Evolutionary conservation across 352 stramenopile species (phyloP), one percentile per base, ranked within the genome.

Genomic region (Aphanomyces euteiches): DNA sequence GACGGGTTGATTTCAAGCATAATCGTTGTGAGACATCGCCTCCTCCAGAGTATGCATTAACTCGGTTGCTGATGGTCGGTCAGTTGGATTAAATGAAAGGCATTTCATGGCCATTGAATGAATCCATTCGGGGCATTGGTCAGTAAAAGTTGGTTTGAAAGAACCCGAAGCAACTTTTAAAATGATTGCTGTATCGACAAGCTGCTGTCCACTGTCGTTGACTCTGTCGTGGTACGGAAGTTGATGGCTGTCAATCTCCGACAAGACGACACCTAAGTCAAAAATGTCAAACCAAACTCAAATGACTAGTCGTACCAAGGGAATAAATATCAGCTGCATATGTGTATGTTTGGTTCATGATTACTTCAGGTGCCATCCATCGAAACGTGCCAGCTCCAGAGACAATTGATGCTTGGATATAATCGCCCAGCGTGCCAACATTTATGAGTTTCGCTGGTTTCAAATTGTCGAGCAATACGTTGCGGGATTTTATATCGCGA

Each of bases 361-460:
- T 38, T 47, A 67, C 21, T 36, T 67, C 59, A 5, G 59, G 59
- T 12, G 59, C 59, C 38, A 67, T 67, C 59, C 59, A 67, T 7
- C 38, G 38, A 4, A 67, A 48, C n/a, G 59, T 67, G 8, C 59
- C 59, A 28, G 57, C 38, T 10, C 28, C 64, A 7, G 34, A 21
- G 7, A 50, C 56, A 47, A 71, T 63, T 1, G 56, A 54, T 5
- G 37, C n/a, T 8, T 69, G 17, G 3, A 41, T 28, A 19, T 66
- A 73, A 34, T 78, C 70, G 2, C 78, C 74, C 63, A 73, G 81
- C 21, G 79, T 79, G 17, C 81, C 81, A 76, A 88, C 86, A 65
- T 88, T 79, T 19, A 77, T 85, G 6, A 88, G 73, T n/a, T 88
- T 88, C 3, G 77, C 73, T 28, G 84, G 75, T 60, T 74, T 77